Percentiles rank a stretch among this genome's conserved stretches.
phyloP scores from a whole-genome alignment of 306 rosid genomes.

The Gastrolobium villosum region DNA sequence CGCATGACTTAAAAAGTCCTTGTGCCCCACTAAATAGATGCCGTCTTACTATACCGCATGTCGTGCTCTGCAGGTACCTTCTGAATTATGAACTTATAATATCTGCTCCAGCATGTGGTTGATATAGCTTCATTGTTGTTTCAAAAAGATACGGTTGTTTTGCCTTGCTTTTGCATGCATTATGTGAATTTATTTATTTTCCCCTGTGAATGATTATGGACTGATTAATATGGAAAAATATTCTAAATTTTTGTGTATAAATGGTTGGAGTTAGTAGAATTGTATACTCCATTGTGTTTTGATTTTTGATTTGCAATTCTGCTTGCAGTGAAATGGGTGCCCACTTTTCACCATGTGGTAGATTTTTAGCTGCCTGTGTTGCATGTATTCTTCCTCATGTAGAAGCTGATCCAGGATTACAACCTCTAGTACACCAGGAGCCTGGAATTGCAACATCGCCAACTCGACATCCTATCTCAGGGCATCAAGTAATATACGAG shows the following conservation, averaged over 20 bases:
- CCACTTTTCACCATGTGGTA: slow-evolving; percentile 67
- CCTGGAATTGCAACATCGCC: slow-evolving; percentile 75
- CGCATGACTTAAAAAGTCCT: too few species aligned
- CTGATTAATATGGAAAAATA: slow-evolving; percentile 2
- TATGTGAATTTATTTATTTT: slow-evolving; percentile 9
- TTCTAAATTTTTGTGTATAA: neutral
- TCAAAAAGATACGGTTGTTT: neutral
- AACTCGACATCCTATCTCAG: slow-evolving; percentile 79
- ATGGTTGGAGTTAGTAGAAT: slow-evolving; percentile 26
- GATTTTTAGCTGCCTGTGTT: slow-evolving; percentile 61
- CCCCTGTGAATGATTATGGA: slow-evolving; percentile 2
- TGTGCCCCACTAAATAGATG: too few species aligned
- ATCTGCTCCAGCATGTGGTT: too few species aligned
- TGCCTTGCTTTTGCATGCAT: slow-evolving; percentile 33
- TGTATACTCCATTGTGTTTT: slow-evolving; percentile 29
- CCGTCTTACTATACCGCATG: too few species aligned
- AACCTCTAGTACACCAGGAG: slow-evolving; percentile 62
- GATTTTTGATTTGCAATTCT: slow-evolving; percentile 34
- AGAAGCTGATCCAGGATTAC: slow-evolving; percentile 71
- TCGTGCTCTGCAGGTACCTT: too few species aligned
- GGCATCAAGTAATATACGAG: slow-evolving; percentile 81
- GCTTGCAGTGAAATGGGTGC: slow-evolving; percentile 67
- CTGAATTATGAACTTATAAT: too few species aligned
- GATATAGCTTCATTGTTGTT: too few species aligned
- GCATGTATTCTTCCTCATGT: slow-evolving; percentile 64